Base-by-base conservation (phyloP, 805 yeast species). In the Zygosaccharomyces bisporus region DNA sequence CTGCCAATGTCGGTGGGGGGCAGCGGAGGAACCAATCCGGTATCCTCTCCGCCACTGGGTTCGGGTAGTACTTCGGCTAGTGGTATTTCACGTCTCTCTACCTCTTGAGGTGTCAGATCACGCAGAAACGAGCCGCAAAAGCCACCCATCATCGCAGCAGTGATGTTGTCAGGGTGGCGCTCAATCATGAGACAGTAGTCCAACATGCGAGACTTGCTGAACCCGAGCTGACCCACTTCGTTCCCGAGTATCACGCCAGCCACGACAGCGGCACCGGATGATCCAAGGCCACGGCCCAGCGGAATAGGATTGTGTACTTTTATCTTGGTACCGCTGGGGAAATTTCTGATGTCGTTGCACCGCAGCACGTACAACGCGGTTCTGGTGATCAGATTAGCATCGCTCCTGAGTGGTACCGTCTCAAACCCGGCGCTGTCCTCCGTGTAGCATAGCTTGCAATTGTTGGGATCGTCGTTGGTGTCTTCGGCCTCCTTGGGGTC, bases 61-160 rank as follows among this genome's bases (percentile, higher is more conserved):
- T 79, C 82, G 20, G 95, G 95, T 51, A 93, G 73, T 4, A 93
- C 89, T 55, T 83, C 86, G 43, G 86, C 80, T 45, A 93, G 71
- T 32, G 97, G 96, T 44, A 88, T 85, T 62, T 83, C 89, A 52
- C 86, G 84, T 42, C 86, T 77, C 47, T 74, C 81, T 52, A 76
- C 73, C 53, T 90, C 97, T 32, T 78, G 75, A 3, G 81, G 80
- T 25, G 80, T 72, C 47, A 93, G 70, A 50, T 86, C 95, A 57
- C 95, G 79, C 60, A 93, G 75, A 66, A 85, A 93, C 3, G 96
- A 88, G 34, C 99, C 99, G 33, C 90, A 96, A 65, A 93, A 93
- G 1, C 99, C 97, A 48, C 99, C 99, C 82, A 90, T 84, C 96
- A 93, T 88, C 29, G 99, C 96, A 24, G 99, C 99, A 9, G 96